These are phyloP conservation scores for Lolium perenne DNA, from an alignment of 176 grass and related monocot species.

Conservation along the genomic window DNA sequence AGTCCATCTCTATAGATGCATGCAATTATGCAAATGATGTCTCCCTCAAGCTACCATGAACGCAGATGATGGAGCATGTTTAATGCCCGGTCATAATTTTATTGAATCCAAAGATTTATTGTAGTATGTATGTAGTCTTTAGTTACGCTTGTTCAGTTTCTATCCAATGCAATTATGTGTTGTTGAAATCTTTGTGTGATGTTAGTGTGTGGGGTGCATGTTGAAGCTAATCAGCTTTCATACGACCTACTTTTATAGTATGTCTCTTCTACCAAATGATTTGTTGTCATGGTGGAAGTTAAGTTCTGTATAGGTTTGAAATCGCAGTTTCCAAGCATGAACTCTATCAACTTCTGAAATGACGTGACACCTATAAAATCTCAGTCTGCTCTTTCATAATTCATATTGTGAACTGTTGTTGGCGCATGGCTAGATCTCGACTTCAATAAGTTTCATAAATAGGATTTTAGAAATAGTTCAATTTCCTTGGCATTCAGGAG, in stretches of 20 bases:
- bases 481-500: neutral
- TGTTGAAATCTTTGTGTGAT: constrained; percentile 31
- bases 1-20: too few relatives aligned
- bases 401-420: neutral
- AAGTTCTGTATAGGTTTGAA: neutral
- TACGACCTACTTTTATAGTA: neutral
- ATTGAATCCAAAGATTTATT: constrained; percentile 51
- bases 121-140: constrained; percentile 45
- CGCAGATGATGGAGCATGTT: constrained; percentile 33
- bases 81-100: constrained; percentile 40
- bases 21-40: too few relatives aligned
- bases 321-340: neutral
- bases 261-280: neutral
- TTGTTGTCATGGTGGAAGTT: neutral
- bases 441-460: neutral
- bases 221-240: constrained; percentile 4
- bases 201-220: constrained; percentile 3
- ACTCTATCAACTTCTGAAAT: neutral
- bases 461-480: neutral
- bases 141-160: constrained; percentile 25
- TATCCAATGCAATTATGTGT: constrained; percentile 29
- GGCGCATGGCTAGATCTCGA: neutral
- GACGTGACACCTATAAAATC: too few relatives aligned
- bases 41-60: constrained; percentile 30
- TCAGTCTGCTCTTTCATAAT: neutral